Percentiles rank a stretch among this genome's conserved stretches.
Conservation (phyloP, 2,329 filamentous ascomycete genomes). For the Emergomyces pasteurianus region DNA sequence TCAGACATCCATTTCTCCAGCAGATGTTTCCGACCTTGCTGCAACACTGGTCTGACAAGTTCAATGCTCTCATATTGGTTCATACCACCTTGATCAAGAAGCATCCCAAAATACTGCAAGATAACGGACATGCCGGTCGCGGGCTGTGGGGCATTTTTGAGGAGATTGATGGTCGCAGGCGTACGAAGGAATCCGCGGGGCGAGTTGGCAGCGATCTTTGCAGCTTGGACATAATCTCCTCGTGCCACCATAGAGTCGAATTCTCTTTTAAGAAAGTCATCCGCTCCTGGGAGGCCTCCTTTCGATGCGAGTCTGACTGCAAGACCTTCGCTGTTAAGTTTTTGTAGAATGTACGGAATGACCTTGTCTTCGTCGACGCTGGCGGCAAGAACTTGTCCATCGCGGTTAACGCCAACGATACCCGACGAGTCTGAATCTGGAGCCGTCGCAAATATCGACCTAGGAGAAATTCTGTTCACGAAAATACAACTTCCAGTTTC, state of each 20-base stretch:
- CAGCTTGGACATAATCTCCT: slow-evolving; percentile 75
- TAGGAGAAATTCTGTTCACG: slow-evolving; percentile 99
- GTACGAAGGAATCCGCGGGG: slow-evolving; percentile 92
- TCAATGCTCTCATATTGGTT: slow-evolving; percentile 93
- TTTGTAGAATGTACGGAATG: slow-evolving; percentile 90
- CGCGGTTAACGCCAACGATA: slow-evolving; percentile 90
- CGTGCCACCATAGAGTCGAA: slow-evolving; percentile 75
- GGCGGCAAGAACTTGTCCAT: slow-evolving; percentile 91
- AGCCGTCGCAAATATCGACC: slow-evolving; percentile 95
- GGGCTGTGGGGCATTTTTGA: slow-evolving; percentile 71
- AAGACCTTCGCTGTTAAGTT: slow-evolving; percentile 84
- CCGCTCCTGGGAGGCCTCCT: slow-evolving; percentile 84
- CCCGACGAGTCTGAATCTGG: slow-evolving; percentile 73
- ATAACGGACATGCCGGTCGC: slow-evolving; percentile 76
- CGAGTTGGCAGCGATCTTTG: slow-evolving; percentile 93
- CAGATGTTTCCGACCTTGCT: slow-evolving; percentile 87
- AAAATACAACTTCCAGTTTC: slow-evolving; percentile 94
- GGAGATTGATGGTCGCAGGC: slow-evolving; percentile 86
- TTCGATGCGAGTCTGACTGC: slow-evolving; percentile 94
- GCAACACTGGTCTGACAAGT: slow-evolving; percentile 79
- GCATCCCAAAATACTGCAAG: slow-evolving; percentile 93
- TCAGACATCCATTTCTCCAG: slow-evolving; percentile 97
- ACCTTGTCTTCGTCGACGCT: slow-evolving; percentile 84
- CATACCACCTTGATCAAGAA: slow-evolving; percentile 85
- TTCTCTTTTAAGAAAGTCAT: slow-evolving; percentile 82